phyloP scores from a whole-genome alignment of 2,329 filamentous ascomycete genomes.

The Cercospora sp. region DNA sequence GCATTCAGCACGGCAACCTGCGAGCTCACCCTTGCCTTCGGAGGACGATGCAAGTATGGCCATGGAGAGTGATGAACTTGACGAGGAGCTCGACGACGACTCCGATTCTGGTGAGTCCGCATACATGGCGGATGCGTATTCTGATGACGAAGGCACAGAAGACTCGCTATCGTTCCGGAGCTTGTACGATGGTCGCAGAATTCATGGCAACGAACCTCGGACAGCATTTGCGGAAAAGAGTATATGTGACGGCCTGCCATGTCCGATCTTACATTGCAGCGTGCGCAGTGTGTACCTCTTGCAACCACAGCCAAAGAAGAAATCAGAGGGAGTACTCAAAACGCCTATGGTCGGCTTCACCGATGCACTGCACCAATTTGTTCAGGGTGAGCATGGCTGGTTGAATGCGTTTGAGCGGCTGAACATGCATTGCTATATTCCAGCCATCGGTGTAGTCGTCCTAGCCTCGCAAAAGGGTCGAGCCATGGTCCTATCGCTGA shows the following conservation, averaged over 20 bases:
- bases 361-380: conserved; percentile 39
- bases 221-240: conserved; percentile 28
- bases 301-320: conserved; percentile 37
- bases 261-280: conserved; percentile 44
- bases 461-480: conserved; percentile 67
- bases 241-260: conserved; percentile 38
- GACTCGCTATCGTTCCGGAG: conserved; percentile 28
- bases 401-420: conserved; percentile 53
- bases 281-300: conserved; percentile 48
- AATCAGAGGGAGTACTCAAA: conserved; percentile 13
- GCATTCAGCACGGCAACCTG: conserved; percentile 3
- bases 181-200: conserved; percentile 32
- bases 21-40: conserved; percentile 7
- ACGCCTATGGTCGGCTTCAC: conserved; percentile 42
- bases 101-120: conserved; percentile 4
- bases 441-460: conserved; percentile 68
- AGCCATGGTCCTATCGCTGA: conserved; percentile 63
- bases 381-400: conserved; percentile 30
- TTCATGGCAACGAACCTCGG: conserved; percentile 33
- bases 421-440: conserved; percentile 64
- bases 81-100: not conserved
- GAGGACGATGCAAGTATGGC: conserved; percentile 1
- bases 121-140: conserved; percentile 14
- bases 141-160: conserved; percentile 31
- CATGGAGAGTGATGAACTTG: not conserved